phyloP scores from a whole-genome alignment of 2,329 filamentous ascomycete species.

The Aspergillus brasiliensis region DNA sequence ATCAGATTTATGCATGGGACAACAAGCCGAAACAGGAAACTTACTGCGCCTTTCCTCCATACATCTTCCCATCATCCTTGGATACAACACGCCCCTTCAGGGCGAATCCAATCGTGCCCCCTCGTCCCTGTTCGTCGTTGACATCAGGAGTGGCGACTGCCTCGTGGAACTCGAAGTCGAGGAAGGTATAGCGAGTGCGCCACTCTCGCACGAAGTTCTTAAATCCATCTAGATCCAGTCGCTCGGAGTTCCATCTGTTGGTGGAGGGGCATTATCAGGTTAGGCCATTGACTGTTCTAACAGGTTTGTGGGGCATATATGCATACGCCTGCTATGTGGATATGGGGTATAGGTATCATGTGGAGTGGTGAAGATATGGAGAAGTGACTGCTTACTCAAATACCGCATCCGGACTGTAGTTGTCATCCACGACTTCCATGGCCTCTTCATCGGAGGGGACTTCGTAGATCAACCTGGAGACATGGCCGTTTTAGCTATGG shows the following conservation, averaged over 20 bases:
- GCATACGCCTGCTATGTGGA: not conserved
- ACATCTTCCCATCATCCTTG: not conserved
- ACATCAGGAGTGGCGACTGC: not conserved
- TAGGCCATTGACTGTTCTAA: not conserved
- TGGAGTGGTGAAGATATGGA: not conserved
- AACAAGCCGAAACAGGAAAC: not conserved
- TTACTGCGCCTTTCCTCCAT: not conserved
- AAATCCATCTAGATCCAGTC: not conserved
- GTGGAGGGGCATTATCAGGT: not conserved
- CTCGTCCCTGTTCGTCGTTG: not conserved
- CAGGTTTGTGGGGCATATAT: not conserved
- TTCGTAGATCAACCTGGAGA: not conserved
- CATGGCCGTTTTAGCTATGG: not conserved
- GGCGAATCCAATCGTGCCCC: not conserved
- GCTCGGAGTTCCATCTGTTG: not conserved
- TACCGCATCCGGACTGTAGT: not conserved
- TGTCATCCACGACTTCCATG: not conserved
- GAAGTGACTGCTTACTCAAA: not conserved
- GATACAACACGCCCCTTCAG: not conserved
- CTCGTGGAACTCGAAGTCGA: not conserved
- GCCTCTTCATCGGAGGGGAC: not conserved
- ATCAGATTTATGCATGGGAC: not conserved
- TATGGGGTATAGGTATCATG: not conserved
- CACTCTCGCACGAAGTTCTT: not conserved
- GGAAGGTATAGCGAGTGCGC: not conserved